Base-by-base conservation (phyloP, 2,329 filamentous ascomycete species). In the Arthrobotrys entomopaga region DNA sequence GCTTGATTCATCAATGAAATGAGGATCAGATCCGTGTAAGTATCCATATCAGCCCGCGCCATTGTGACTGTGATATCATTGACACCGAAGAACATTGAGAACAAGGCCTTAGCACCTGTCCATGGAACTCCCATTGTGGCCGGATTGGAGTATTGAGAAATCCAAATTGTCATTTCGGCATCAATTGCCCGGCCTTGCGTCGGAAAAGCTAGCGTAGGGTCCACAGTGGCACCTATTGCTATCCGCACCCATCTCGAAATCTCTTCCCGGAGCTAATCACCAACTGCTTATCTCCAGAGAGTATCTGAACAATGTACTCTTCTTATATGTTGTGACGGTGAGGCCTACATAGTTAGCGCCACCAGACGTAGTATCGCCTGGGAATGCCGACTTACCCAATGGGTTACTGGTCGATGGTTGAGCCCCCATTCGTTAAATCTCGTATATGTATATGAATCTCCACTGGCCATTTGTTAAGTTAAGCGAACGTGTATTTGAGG, bases 371-470 rank as follows among this genome's bases (percentile, higher is more conserved):
- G 85, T 86, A 73, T 80, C 84, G 15, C 85, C 84, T 0, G 84
- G 85, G 75, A 85, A 86, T 0, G 81, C 52, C 0, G 88, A 88
- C 76, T 90, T 90, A 0, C 88, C 88, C 72, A 90, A 81, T 0
- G 87, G 87, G 77, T 88, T 87, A 4, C 80, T 80, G 2, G 82
- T 77, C 3, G 83, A 85, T 0, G 88, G 87, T 38, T 87, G 84
- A 0, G 82, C 19, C 83, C 82, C 10, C 81, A 83, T 50, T 84
- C 81, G 70, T 88, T 81, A 80, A 90, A 90, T 7, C 85, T 85
- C 1, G 86, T 87, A 70, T 85, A 84, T 0, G 86, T 86, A 80
- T 88, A 89, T 1, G 86, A 87, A 77, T 89, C 85, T 38, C 87
- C 87, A 77, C 85, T 86, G 53, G 13, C 2, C 24, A 2, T 6